Base-by-base conservation (phyloP, 441 rosid genomes). In the Eutrema salsugineum region DNA sequence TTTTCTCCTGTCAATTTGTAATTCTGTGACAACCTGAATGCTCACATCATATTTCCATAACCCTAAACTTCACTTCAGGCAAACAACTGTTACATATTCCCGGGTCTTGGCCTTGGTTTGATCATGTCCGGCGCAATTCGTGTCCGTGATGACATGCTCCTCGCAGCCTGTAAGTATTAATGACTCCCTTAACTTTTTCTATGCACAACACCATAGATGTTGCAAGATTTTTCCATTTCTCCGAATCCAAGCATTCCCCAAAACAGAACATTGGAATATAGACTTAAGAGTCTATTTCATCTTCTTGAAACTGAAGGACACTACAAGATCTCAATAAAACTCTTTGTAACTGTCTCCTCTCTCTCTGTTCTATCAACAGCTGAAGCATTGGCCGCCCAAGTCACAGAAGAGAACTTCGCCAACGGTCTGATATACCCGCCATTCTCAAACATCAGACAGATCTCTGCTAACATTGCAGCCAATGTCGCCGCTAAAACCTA, bases 81-180 rank as follows among this genome's bases (percentile, higher is more conserved):
- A 75, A 94, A 94, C 82, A 94, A 94, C 80, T 97, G 97, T 57
- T 94, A 94, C 83, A 85, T 94, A 60, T 94, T 94, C 86, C 99
- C 99, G 0, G 99, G 97, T 66, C 79, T 94, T n/a, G 99, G 99
- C 61, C 84, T 94, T 79, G 99, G 99, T 73, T 66, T 94, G 84
- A 85, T 94, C 66, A 88, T 94, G 63, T 87, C 94, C 0, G 97
- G 99, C 16, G 91, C 99, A 9, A 94, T 94, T 62, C 97, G 97
- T 35, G 94, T 94, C 66, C 93, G 88, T 32, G 91, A 90, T 75
- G 92, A 87, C 80, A 85, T 94, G 99, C 97, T 94, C 73, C 82
- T 94, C 78, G 99, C 92, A 54, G 99, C 99, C 51, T 94, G 99
- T 94, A 83, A 90, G 99, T 82, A 56, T 9, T 66, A 8, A 48